Base-by-base conservation (phyloP, 2,329 filamentous ascomycete genomes). In the Rachicladosporium sp. region DNA sequence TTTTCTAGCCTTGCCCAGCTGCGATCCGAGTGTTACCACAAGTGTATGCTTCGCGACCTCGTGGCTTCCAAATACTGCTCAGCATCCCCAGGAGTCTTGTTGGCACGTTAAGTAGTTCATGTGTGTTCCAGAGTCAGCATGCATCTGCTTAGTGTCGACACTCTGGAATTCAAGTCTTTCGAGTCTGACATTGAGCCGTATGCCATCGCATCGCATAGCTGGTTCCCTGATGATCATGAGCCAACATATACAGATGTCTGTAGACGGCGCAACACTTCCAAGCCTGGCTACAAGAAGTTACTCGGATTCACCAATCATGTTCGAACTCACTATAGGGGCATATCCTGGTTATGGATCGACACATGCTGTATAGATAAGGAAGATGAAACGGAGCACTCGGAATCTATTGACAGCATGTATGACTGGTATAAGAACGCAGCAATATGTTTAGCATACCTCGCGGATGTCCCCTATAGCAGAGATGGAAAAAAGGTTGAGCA, bases 361-460 rank as follows among this genome's bases (percentile, higher is more conserved):
- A 40, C 41, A 6, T 43, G 41, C 10, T 43, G 41, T 15, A 40
- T 43, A 11, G 41, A 43, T 33, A 40, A 43, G 31, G 10, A 6
- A 1, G 11, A 12, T 8, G 38, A 33, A 13, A 31, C 23, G 4
- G 41, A 43, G 19, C 37, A 40, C 19, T 27, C 21, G 10, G 36
- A 43, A 13, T 36, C 41, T 4, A 39, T 43, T 12, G 36, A 43
- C 35, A 35, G 31, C 3, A 43, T 43, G 41, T 43, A 31, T n/a
- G 10, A 9, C 5, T 43, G 33, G 36, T 43, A 43, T 29, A 11
- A 9, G 8, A 23, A 35, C 4, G 31, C 41, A 21, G 5, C 13
- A 9, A 13, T 31, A 4, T 51, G 49, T 37, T 49, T 47, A 31
- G 46, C 36, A 4, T 50, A 46, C 32, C 29, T 50, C 4, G 11